These are phyloP conservation scores for Brassica juncea DNA, from an alignment of 345 rosid genomes.

Conservation along the genomic window DNA sequence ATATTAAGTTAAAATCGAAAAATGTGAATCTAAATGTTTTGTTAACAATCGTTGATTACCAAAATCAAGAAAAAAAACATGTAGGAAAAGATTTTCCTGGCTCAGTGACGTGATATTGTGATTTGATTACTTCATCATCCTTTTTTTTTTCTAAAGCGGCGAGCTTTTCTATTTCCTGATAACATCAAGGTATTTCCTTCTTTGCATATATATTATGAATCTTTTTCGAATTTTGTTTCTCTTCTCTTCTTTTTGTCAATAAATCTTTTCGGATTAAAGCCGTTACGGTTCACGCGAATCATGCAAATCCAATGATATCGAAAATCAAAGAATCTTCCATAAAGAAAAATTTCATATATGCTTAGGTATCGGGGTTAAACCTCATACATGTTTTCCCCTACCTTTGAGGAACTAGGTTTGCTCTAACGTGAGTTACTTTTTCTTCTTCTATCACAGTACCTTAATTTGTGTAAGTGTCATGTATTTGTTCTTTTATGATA, in stretches of 20 bases:
- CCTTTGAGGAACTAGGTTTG: not conserved
- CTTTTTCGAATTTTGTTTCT: not conserved
- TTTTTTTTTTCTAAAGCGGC: too few relatives aligned
- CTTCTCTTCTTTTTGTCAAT: not conserved
- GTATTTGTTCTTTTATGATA: not conserved
- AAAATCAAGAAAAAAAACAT: too few relatives aligned
- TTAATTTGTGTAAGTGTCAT: not conserved
- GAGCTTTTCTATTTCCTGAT: too few relatives aligned
- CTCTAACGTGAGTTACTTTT: not conserved
- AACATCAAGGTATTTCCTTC: too few relatives aligned
- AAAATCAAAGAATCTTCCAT: not conserved
- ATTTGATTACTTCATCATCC: too few relatives aligned
- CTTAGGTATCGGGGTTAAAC: constrained; percentile 6
- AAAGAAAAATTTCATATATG: not conserved
- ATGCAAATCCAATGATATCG: not conserved
- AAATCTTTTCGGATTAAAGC: not conserved
- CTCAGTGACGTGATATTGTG: too few relatives aligned
- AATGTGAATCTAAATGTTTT: too few relatives aligned
- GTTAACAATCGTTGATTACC: too few relatives aligned
- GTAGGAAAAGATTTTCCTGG: too few relatives aligned
- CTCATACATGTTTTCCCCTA: constrained; percentile 12
- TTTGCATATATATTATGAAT: not conserved
- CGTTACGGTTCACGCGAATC: constrained; percentile 13
- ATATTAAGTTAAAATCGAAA: too few relatives aligned
- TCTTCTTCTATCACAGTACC: not conserved